Base-by-base conservation (phyloP, 768 basidiomycete species). In the Tylopilus rubrobrunneus region DNA sequence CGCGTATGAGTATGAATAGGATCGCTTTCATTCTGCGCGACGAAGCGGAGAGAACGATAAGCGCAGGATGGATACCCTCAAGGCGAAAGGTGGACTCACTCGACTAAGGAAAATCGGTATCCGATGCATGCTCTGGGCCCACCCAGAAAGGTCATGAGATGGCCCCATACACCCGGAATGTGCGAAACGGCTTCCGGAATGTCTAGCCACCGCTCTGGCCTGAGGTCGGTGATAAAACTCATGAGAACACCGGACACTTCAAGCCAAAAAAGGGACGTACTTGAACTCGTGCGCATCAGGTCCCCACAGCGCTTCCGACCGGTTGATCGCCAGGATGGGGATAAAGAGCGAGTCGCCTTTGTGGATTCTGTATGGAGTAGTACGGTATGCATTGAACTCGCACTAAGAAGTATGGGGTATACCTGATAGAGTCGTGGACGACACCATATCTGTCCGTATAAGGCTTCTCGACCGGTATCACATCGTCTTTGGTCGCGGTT, bases 101-200 rank as follows among this genome's bases (percentile, higher is more conserved):
- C 83, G 19, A 79, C 68, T 21, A 86, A 64, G 25, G 86, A 74
- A 62, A 87, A 86, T 10, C 81, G 77, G 63, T 82, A 87, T 1
- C 85, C 85, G 37, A 87, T 87, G 58, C 86, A 89, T 7, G 84
- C 76, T 29, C 78, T 75, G 17, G 82, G 80, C 2, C 86, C 86
- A 25, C 82, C 83, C 3, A 85, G 62, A 75, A 89, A 89, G 0
- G 80, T 76, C 34, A 86, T 62, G 48, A 81, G 64, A 59, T 84
- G 77, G 5, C 79, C 74, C 78, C 79, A 86, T 0, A 87, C 75
- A 1, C 85, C 82, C 14, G 86, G 86, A 28, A 87, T 71, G 0
- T 64, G 52, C 1, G 63, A 61, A 2, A 72, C 76, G 0, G 70
- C 72, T 11, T 78, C 74, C 0, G 84, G 83, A 14, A 74, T 46